Evolutionary conservation across 495 filamentous ascomycete genomes (phyloP).

Genomic region (Penicillium paradoxum): DNA sequence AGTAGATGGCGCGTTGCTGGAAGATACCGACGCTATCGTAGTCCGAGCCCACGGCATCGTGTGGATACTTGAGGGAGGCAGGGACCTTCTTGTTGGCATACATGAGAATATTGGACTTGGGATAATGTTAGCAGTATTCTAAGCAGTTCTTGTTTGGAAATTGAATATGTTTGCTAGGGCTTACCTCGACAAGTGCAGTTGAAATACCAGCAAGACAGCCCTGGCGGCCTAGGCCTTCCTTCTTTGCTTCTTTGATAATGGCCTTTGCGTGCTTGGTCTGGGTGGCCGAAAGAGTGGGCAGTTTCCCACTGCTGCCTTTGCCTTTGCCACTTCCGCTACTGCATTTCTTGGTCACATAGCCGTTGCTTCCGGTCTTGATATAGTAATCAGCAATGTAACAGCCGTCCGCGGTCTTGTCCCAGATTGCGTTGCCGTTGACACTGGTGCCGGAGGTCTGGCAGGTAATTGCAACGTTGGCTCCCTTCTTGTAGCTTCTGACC

Average conservation of each 20-base stretch:
- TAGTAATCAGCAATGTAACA: conserved; percentile 19
- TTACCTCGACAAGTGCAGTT: conserved; percentile 17
- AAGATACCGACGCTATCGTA: conserved; percentile 20
- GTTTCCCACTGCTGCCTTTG: not conserved
- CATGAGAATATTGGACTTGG: conserved; percentile 10
- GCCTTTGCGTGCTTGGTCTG: conserved; percentile 16
- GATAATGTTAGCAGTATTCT: not conserved
- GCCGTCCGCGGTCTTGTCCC: conserved; percentile 17
- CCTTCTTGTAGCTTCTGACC: conserved; percentile 13
- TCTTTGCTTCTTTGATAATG: conserved; percentile 15
- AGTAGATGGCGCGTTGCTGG: conserved; percentile 18
- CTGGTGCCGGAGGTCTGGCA: conserved; percentile 14
- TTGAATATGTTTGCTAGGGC: not conserved
- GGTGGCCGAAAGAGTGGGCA: conserved; percentile 12
- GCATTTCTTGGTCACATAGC: conserved; percentile 6
- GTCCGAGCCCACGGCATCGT: conserved; percentile 14
- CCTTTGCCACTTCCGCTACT: not conserved
- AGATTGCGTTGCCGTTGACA: conserved; percentile 12
- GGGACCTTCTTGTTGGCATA: conserved; percentile 15
- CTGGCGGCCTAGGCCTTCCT: conserved; percentile 10
- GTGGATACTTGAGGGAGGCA: conserved; percentile 12
- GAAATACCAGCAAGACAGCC: conserved; percentile 19
- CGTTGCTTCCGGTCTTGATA: conserved; percentile 3
- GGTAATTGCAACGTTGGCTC: conserved; percentile 8
- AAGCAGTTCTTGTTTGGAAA: not conserved